Conservation (phyloP, 306 rosid species). For the Fagus crenata region DNA sequence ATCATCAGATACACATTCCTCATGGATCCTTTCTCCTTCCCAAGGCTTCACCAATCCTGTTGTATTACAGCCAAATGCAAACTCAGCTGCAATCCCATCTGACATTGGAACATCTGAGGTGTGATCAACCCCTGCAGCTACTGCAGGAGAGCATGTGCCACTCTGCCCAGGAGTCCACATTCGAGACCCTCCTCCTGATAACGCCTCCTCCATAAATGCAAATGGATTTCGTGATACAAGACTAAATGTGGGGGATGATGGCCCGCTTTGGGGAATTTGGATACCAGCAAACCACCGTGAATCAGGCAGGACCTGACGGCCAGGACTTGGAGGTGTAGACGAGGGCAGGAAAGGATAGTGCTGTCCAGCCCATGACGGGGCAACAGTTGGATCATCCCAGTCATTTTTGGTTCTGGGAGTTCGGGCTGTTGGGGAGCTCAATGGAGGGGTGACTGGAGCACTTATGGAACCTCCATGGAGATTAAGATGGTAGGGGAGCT, state of each 20-base stretch:
- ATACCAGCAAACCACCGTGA: constrained; percentile 53
- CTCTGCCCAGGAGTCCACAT: constrained; percentile 68
- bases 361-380: constrained; percentile 49
- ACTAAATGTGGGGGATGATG: constrained; percentile 61
- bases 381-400: constrained; percentile 50
- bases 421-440: constrained; percentile 61
- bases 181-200: constrained; percentile 45
- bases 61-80: constrained; percentile 54
- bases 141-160: constrained; percentile 59
- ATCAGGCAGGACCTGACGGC: constrained; percentile 49
- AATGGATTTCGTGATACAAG: constrained; percentile 54
- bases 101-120: constrained; percentile 55
- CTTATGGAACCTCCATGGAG: constrained; percentile 56
- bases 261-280: constrained; percentile 56
- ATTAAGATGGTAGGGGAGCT: constrained; percentile 45
- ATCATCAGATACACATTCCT: constrained; percentile 62
- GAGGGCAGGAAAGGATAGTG: constrained; percentile 46
- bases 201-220: constrained; percentile 44
- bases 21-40: constrained; percentile 69
- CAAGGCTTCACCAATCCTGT: constrained; percentile 59
- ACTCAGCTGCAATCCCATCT: constrained; percentile 57
- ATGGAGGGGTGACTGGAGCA: constrained; percentile 66
- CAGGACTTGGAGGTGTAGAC: constrained; percentile 63
- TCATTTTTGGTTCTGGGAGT: constrained; percentile 49
- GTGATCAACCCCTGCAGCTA: constrained; percentile 42